A percentile compares a stretch with the other conserved stretches of the same genome.
Evolutionary conservation across 495 filamentous ascomycete genomes (phyloP).

Genomic region (Annulohypoxylon nitens): DNA sequence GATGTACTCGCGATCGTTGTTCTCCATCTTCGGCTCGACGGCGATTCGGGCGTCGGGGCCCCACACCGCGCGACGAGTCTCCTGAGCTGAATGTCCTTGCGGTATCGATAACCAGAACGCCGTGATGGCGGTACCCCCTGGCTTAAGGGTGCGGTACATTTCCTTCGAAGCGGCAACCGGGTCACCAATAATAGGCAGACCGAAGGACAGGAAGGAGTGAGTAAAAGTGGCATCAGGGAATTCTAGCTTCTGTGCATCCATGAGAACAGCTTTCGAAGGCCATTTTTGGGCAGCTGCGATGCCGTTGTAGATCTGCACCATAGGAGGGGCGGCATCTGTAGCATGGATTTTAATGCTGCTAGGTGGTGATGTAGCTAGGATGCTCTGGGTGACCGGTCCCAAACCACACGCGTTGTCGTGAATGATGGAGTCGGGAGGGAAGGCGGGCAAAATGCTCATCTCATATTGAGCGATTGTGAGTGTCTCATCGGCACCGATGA

Average conservation of each 20-base stretch:
- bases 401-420: constrained; percentile 5
- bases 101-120: background rate
- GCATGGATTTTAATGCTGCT: background rate
- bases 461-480: constrained; percentile 8
- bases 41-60: constrained; percentile 2
- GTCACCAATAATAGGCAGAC: constrained; percentile 6
- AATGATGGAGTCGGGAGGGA: background rate
- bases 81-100: constrained; percentile 2
- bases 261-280: constrained; percentile 1
- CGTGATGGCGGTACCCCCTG: constrained; percentile 7
- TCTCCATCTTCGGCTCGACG: background rate
- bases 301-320: background rate
- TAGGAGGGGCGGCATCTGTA: background rate
- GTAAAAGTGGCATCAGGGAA: background rate
- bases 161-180: background rate
- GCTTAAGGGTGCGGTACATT: constrained; percentile 8
- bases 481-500: constrained; percentile 3
- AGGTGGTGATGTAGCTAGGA: background rate
- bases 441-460: constrained; percentile 1
- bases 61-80: constrained; percentile 10
- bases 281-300: background rate
- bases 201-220: constrained; percentile 8
- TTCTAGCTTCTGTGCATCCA: constrained; percentile 5
- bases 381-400: constrained; percentile 5
- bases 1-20: background rate